Evolutionary conservation across 345 rosid genomes (phyloP).

Genomic region (Bretschneidera sinensis): DNA sequence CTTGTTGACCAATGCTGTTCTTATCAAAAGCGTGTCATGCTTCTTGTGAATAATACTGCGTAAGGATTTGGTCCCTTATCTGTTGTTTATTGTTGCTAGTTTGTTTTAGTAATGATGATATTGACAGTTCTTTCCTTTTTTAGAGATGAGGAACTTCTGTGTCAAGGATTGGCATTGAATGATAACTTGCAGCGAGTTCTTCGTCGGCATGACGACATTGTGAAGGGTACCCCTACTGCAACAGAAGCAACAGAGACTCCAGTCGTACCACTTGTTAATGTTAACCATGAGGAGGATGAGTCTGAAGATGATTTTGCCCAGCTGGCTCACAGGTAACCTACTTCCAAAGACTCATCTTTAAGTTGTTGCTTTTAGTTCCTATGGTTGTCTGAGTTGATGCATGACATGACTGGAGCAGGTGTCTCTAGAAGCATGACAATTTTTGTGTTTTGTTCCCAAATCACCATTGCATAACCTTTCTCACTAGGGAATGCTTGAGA

Average conservation of each 20-base stretch:
- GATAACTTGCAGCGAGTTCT: conserved; percentile 86
- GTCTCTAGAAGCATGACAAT: not conserved
- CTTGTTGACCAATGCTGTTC: conserved; percentile 87
- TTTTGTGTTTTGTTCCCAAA: not conserved
- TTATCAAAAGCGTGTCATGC: conserved; percentile 75
- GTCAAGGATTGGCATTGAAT: conserved; percentile 81
- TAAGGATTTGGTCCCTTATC: conserved; percentile 32
- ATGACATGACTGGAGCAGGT: no score
- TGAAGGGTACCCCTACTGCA: conserved; percentile 43
- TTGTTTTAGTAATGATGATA: conserved; percentile 19
- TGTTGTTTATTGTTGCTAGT: conserved; percentile 1
- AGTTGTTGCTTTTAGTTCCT: not conserved
- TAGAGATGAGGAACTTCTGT: conserved; percentile 82
- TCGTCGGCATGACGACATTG: conserved; percentile 72
- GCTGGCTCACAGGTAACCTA: conserved; percentile 68
- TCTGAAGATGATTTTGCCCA: conserved; percentile 85
- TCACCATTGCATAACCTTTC: not conserved
- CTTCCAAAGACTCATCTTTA: not conserved
- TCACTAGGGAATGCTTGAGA: not conserved
- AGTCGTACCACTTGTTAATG: conserved; percentile 47
- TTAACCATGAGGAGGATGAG: conserved; percentile 73
- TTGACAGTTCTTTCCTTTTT: conserved; percentile 14
- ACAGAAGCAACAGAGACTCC: conserved; percentile 34
- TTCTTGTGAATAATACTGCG: conserved; percentile 70
- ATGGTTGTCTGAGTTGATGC: not conserved